Evolutionary conservation across 2,329 filamentous ascomycete genomes (phyloP), one percentile per base, ranked within the genome.

Genomic region (Cladophialophora bantiana): DNA sequence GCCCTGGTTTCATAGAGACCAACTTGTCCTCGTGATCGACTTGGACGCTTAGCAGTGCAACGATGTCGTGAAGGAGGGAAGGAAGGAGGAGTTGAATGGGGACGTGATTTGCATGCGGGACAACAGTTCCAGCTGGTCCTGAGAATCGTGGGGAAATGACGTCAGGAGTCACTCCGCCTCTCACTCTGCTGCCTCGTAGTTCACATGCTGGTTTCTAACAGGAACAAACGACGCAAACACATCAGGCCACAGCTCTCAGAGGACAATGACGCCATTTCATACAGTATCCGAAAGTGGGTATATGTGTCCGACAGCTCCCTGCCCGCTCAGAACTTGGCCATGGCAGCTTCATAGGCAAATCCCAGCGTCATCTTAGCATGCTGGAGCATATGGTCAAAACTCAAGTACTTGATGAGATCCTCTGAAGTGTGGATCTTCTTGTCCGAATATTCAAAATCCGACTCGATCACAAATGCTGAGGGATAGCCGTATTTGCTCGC

Each of bases 301-400:
- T 50, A 50, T 50, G 45, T 50, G n/a, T 45, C 40, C 26, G 18
- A 50, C 38, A 35, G 38, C 12, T 34, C 18, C 1, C 15, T 15
- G 3, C 40, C 9, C 38, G 26, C 42, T 59, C 34, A 81, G 50
- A 94, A 91, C 67, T 91, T 83, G 20, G 91, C 88, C 81, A 92
- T 92, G 9, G 89, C 92, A 68, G 96, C 85, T 81, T 97, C 93
- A 74, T 94, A 94, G 4, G 89, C 92, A 72, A 96, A 85, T 4
- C 90, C 91, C 36, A 96, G 83, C 1, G 92, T 95, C 84, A 97
- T 85, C 77, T 88, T 90, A 26, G 92, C 92, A 79, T 97, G 93
- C 81, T 97, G 89, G 38, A 95, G 84, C 93, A 97, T 96, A 78
- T 97, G 93, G 76, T 94, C 88, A 76, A 96, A 96, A 73, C 88